phyloP scores from a whole-genome alignment of 2,329 filamentous ascomycete genomes.

The Colletotrichum cereale region DNA sequence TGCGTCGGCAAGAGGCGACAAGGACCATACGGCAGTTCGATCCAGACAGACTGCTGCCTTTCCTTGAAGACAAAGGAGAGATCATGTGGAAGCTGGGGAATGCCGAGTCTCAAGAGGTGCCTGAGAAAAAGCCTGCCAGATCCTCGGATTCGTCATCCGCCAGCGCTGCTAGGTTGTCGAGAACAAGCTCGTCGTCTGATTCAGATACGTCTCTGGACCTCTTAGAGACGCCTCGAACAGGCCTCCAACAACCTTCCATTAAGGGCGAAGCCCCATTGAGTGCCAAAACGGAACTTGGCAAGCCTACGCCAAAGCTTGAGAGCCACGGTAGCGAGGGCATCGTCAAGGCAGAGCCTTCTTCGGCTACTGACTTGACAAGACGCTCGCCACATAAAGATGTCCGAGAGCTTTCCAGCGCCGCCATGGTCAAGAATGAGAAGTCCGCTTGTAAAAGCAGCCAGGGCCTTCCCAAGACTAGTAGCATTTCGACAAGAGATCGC shows the following conservation, averaged over 20 bases:
- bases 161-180: neutral
- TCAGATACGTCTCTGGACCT: neutral
- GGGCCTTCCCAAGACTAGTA: neutral
- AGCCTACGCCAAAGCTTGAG: neutral
- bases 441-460: neutral
- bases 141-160: neutral
- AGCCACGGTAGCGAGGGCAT: neutral
- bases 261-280: neutral
- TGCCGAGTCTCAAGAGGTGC: neutral
- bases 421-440: slow-evolving; percentile 20
- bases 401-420: slow-evolving; percentile 1
- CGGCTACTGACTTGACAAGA: neutral
- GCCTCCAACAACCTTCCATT: neutral
- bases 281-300: neutral
- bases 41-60: slow-evolving; percentile 23
- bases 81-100: slow-evolving; percentile 35
- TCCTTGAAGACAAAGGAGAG: slow-evolving; percentile 26
- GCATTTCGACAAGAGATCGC: slow-evolving; percentile 25
- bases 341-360: slow-evolving; percentile 17
- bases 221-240: neutral
- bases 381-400: neutral
- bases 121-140: neutral
- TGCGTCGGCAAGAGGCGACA: slow-evolving; percentile 30
- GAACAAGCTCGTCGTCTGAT: slow-evolving; percentile 2
- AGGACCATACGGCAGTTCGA: slow-evolving; percentile 20